These are phyloP conservation scores for Taxawa tesnikishii DNA, from an alignment of 2,329 filamentous ascomycete species.

Conservation along the genomic window DNA sequence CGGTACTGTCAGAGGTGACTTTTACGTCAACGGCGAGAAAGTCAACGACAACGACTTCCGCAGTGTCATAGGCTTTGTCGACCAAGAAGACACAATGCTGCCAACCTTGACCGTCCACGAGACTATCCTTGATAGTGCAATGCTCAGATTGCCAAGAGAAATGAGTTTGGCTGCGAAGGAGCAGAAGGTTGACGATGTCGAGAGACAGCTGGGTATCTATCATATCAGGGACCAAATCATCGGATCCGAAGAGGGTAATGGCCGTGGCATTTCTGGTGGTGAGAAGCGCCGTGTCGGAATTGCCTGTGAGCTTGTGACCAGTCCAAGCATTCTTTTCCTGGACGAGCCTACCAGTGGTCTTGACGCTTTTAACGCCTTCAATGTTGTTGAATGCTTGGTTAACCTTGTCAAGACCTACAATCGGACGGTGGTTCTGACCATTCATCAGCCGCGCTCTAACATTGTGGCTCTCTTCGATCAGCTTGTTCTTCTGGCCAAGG, in stretches of 20 bases:
- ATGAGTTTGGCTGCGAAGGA: slow-evolving; percentile 86
- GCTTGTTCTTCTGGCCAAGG: slow-evolving; percentile 79
- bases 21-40: slow-evolving; percentile 89
- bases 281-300: slow-evolving; percentile 95
- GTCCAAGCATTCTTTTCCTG: slow-evolving; percentile 90
- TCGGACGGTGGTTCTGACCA: slow-evolving; percentile 93
- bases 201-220: slow-evolving; percentile 88
- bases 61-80: slow-evolving; percentile 89
- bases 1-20: slow-evolving; percentile 63
- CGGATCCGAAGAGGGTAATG: slow-evolving; percentile 87
- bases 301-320: slow-evolving; percentile 93
- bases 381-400: slow-evolving; percentile 91
- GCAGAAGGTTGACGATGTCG: slow-evolving; percentile 81
- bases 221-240: slow-evolving; percentile 92
- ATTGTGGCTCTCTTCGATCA: slow-evolving; percentile 96
- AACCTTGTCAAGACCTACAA: slow-evolving; percentile 93
- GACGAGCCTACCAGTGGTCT: slow-evolving; percentile 95
- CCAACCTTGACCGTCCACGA: slow-evolving; percentile 94
- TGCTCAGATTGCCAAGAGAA: slow-evolving; percentile 80
- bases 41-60: slow-evolving; percentile 75
- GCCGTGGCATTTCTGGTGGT: slow-evolving; percentile 90
- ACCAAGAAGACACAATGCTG: slow-evolving; percentile 95
- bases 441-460: slow-evolving; percentile 94
- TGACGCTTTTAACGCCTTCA: slow-evolving; percentile 95
- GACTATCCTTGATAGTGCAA: slow-evolving; percentile 86